These are phyloP conservation scores for Flagelloscypha sp. DNA, from an alignment of 768 basidiomycete genomes.

Conservation along the genomic window DNA sequence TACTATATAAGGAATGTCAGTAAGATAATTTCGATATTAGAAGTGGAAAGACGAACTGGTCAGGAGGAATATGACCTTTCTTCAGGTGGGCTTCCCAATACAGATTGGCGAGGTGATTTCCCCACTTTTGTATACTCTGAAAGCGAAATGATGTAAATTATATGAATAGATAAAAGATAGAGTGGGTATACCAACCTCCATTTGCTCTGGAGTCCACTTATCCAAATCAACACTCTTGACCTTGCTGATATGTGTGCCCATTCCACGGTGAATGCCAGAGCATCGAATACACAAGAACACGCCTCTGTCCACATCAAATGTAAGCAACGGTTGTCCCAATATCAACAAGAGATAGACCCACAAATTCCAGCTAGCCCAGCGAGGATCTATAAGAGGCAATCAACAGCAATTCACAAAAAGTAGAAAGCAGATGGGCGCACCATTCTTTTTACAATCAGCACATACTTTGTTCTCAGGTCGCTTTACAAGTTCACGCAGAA, in stretches of 20 bases:
- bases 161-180: conserved; percentile 1
- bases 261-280: conserved; percentile 93
- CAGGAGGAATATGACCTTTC: conserved; percentile 82
- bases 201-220: conserved; percentile 96
- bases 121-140: conserved; percentile 88
- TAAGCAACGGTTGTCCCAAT: background rate
- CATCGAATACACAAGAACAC: conserved; percentile 95
- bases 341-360: conserved; percentile 26
- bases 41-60: conserved; percentile 61
- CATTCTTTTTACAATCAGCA: conserved; percentile 95
- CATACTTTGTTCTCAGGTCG: conserved; percentile 88
- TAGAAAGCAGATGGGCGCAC: conserved; percentile 34
- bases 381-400: conserved; percentile 55
- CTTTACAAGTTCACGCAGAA: conserved; percentile 82
- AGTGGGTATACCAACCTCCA: conserved; percentile 53
- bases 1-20: conserved; percentile 47
- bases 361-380: conserved; percentile 99
- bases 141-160: background rate
- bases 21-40: background rate
- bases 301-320: conserved; percentile 42
- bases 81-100: conserved; percentile 98
- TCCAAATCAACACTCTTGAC: conserved; percentile 98
- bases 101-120: conserved; percentile 83
- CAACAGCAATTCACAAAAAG: conserved; percentile 5
- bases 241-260: conserved; percentile 97